Base-by-base conservation (phyloP, 2,329 filamentous ascomycete genomes). In the Paraconiothyrium sp. region DNA sequence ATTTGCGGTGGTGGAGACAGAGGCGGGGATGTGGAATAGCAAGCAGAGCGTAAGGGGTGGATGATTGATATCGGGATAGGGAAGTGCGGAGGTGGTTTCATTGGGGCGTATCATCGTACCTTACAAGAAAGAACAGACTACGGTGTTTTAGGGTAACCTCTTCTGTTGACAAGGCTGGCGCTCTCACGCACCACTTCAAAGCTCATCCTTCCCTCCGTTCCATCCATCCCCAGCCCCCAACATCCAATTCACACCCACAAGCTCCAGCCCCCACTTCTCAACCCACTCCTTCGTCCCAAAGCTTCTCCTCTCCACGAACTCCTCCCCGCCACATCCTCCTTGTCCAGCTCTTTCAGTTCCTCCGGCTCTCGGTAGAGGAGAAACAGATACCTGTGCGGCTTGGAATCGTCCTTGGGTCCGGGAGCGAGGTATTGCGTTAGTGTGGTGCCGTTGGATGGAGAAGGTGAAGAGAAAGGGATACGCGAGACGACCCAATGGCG, bases 401-500 rank as follows among this genome's bases (percentile, higher is more conserved):
- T 72, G 3, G 69, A 74, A 59, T 77, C 75, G 22, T 78, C 75
- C 59, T 77, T 77, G 0, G 72, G 71, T 0, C 76, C 76, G 0
- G 76, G 76, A 3, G 72, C 73, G 22, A 78, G 58, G 32, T 77
- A 78, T 55, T 62, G 62, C 13, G 76, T 78, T 35, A 78, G 20
- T 2, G 70, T 72, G 4, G 58, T 67, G 5, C 71, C 73, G 1
- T 61, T 48, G 2, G 58, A n/a, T 0, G 20, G 32, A 3, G 59
- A 43, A 9, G 62, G 46, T 3, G 54, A 30, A 1, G 60, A 14
- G 1, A 2, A 30, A 30, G 64, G 58, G 14, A 78, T 68, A 2
- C 60, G 56, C 1, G 65, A 60, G 0, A 85, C 70, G 30, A 87
- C 78, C 83, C 83, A 86, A 66, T 87, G 85, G 22, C 84, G 77